Evolutionary conservation across 2,329 filamentous ascomycete genomes (phyloP), one percentile per base, ranked within the genome.

Genomic region (Curvularia sp.): DNA sequence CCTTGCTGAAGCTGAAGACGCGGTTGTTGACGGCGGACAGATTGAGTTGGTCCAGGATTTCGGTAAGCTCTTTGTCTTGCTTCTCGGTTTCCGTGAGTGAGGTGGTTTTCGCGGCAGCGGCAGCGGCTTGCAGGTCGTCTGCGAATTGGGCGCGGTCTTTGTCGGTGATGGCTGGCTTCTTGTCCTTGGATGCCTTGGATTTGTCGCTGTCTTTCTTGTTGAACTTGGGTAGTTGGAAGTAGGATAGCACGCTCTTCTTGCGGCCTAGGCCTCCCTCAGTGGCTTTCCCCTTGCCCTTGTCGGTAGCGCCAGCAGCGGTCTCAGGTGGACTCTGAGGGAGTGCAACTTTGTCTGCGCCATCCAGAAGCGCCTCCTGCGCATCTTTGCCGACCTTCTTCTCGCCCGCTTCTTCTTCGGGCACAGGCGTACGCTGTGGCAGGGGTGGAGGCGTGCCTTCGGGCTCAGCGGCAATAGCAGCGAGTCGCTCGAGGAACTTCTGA

Each of bases 21-120:
- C 88, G 89, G 80, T 96, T 95, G 81, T 96, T 93, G 65, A 89
- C 86, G 5, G 91, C 90, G 5, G 90, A 86, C 31, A 96, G 86
- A 72, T 96, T 93, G 61, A 99, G 85, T 44, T 91, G 86, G 71
- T 96, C 90, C 28, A 99, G 88, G 22, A 97, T 87, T 30, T 86
- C 84, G 39, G 86, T 86, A 59, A 98, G 86, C 68, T 97, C 95
- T 54, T 86, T 82, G 61, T 88, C 82, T 70, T 92, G 88, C 66
- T 85, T 81, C 58, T 84, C 75, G 28, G 68, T 73, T 55, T 79
- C 78, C 18, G 18, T 18, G 18, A 18, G 18, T 18, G 18, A 18
- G 49, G 77, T 71, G 18, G 66, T 55, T 58, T 75, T 77, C 24
- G 75, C 64, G 4, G 68, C 65, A 38, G 72, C 67, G 12, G 75